These are phyloP conservation scores for Microbotryum lychnidis-dioicae DNA, from an alignment of 1,284 basidiomycete species.

Conservation along the genomic window DNA sequence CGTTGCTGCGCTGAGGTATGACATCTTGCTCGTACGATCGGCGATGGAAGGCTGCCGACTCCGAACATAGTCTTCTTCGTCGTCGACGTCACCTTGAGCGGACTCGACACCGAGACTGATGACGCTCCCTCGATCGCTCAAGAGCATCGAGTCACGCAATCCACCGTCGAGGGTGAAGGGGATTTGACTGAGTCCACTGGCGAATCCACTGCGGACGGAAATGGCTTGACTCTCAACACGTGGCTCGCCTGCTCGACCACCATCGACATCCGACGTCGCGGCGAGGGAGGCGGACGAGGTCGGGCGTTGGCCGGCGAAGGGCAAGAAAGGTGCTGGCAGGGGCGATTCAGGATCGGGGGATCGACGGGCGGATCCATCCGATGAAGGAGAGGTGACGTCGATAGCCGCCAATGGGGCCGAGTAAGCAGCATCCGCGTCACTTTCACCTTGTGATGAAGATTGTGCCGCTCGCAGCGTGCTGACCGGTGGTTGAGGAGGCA, in stretches of 20 bases:
- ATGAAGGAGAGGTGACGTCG: not conserved
- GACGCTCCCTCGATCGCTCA: not conserved
- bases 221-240: slow-evolving; percentile 21
- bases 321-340: slow-evolving; percentile 27
- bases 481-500: slow-evolving; percentile 1
- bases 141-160: slow-evolving; percentile 13
- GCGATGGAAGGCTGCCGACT: not conserved
- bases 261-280: not conserved
- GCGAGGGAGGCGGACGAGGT: slow-evolving; percentile 1
- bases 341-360: slow-evolving; percentile 8
- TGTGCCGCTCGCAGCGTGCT: not conserved
- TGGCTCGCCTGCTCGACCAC: not conserved
- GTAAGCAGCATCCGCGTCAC: too few species aligned
- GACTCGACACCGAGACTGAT: not conserved
- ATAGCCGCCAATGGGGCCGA: not conserved
- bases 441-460: too few species aligned
- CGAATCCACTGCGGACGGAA: slow-evolving; percentile 24
- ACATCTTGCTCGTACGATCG: not conserved
- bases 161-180: slow-evolving; percentile 27
- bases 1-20: slow-evolving; percentile 2
- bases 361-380: not conserved
- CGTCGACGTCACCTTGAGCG: not conserved
- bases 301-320: slow-evolving; percentile 29
- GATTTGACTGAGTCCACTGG: slow-evolving; percentile 23
- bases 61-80: not conserved